Evolutionary conservation across 495 filamentous ascomycete species (phyloP), one percentile per base, ranked within the genome.

Genomic region (Neurospora cerealis): DNA sequence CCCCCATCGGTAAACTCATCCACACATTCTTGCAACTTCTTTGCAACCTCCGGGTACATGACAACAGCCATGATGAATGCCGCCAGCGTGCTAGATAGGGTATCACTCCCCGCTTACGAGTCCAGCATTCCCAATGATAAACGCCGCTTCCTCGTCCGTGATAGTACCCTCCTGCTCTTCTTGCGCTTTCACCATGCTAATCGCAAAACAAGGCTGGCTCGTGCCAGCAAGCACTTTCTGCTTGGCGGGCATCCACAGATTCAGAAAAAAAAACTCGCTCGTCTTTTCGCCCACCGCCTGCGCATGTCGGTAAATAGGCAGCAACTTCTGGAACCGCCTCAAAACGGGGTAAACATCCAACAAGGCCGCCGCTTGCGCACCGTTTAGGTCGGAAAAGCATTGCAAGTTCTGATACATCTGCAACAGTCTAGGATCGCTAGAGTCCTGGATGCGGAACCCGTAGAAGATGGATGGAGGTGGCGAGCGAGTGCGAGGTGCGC

Each of bases 21-120:
- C 17, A 90, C 73, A 74, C 88, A 86, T 41, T 79, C 82, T 73
- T 88, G 87, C 15, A 83, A 85, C 66, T 81, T 80, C 66, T 82
- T 84, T 36, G 78, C 78, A 44, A 79, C 80, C 48, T 81, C 74
- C 6, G 83, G 83, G 39, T 78, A 87, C 75, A 75, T 81, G 38
- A 74, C 78, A 79, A 90, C 80, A 17, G 85, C 88, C n/a, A 87
- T 83, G 28, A 89, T 80, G 38, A 86, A 87, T 24, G 81, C 85
- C 76, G 82, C 83, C 39, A 90, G 77, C 36, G 73, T 77, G 15
- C 44, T 42, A 5, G 80, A 74, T 3, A 74, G 74, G 72, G 86
- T 88, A 70, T 89, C 88, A 7, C 85, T 83, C 8, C 86, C 87
- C 0, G 82, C 88, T n/a, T 83, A n/a, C 79, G 44, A 87, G 85